Base-by-base conservation (phyloP, 352 stramenopile species). In the Phytophthora pluvialis region DNA sequence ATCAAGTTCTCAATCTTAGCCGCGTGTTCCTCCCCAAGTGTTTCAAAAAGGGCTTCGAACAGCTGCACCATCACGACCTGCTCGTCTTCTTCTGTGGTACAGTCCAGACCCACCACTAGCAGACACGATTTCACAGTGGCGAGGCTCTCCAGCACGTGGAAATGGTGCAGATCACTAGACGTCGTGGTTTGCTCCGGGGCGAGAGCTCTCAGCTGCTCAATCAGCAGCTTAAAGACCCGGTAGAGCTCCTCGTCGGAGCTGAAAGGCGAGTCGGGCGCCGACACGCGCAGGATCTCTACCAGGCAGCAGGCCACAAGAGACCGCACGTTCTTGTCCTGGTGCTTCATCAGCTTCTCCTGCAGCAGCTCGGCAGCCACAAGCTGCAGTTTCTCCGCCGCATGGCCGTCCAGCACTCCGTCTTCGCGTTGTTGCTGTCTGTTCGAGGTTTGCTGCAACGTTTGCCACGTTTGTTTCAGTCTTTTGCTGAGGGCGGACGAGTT, bases 1-100 rank as follows among this genome's bases (percentile, higher is more conserved):
- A 94, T 95, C 36, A 90, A 62, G 13, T 75, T 81, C 49, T 93
- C 80, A n/a, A 92, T 79, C 62, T 91, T 88, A 13, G 64, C 43
- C 3, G 83, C 86, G 48, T 93, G 86, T 6, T 88, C 70, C 12
- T 75, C 75, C 38, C 64, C 70, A 40, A 94, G 77, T 1, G 83
- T 81, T 21, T 89, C 77, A 56, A 94, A 93, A 15, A 95, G 56
- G 3, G 80, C 67, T 10, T 65, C 63, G 35, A 95, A 91, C 1
- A 96, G 62, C 60, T 91, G 80, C n/a, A 93, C 78, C 21, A 94
- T 38, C n/a, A 94, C 32, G 15, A 68, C 38, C 0, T 78, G 63
- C 28, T 91, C 72, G 4, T 65, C 64, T 13, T 86, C 62, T 11
- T 83, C 73, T 1, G 53, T 32, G 0, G 59, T 76, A 54, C 74